Base-by-base conservation (phyloP, 1,284 basidiomycete genomes). In the Boletellus dicymbophilus region DNA sequence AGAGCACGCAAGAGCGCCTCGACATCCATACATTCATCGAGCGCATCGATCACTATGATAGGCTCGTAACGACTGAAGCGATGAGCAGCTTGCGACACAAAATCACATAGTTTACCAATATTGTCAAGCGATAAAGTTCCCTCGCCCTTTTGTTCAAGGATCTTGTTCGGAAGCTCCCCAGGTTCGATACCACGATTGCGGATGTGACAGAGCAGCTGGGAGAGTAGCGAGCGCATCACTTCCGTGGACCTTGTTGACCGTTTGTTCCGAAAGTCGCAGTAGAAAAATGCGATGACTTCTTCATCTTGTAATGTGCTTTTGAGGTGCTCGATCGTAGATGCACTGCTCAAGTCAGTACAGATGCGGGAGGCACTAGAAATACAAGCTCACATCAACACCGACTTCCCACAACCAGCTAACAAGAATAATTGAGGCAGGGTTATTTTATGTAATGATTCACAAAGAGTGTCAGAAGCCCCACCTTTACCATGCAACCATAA, bases 401-500 rank as follows among this genome's bases (percentile, higher is more conserved):
- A 50, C 33, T 52, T 52, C 16, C 51, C 47, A 23, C 47, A 44
- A 4, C 51, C 42, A 12, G 37, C 51, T 52, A 34, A 37, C 10
- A 40, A 48, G 4, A 30, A 13, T 12, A 12, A 12, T n/a, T 8
- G 9, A 8, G 4, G 30, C 30, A 16, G 15, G 7, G 7, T 8
- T n/a, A 31, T 31, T 8, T 16, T 2, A 10, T 28, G 3, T 23
- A 22, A 12, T 7, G 16, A 33, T 4, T 23, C 6, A 15, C 20
- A 10, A n/a, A 23, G 12, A n/a, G 10, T 15, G 25, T 11, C 4
- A 26, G 26, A 21, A 21, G 40, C 6, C 45, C 5, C 15, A 48
- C 49, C 40, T 52, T 52, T 49, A 4, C 46, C 46, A 8, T 44
- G 21, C 37, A 51, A 12, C 50, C 40, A 51, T 26, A 51, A 42